These are phyloP conservation scores for Fraxinus pennsylvanica DNA, from an alignment of 257 asterid species.

Conservation along the genomic window DNA sequence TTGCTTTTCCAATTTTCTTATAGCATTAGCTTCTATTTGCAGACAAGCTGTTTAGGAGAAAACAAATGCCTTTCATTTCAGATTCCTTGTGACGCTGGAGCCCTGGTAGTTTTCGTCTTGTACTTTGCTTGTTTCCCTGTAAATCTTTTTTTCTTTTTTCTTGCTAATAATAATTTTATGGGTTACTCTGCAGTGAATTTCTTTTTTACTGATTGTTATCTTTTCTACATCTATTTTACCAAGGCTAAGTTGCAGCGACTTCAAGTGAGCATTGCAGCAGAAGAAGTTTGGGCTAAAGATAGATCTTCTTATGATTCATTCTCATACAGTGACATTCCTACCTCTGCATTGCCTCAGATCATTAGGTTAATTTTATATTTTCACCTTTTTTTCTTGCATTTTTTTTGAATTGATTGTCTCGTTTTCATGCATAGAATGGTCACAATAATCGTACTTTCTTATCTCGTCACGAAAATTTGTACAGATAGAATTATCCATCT, in stretches of 20 bases:
- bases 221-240: conserved; percentile 29
- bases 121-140: conserved; percentile 1
- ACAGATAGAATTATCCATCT: not conserved
- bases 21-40: conserved; percentile 35
- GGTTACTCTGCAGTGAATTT: conserved; percentile 20
- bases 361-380: conserved; percentile 47
- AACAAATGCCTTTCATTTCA: conserved; percentile 72
- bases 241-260: conserved; percentile 64
- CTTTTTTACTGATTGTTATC: conserved; percentile 20
- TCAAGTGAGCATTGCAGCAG: conserved; percentile 75
- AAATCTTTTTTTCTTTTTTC: not conserved
- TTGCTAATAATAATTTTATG: conserved; percentile 18
- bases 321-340: conserved; percentile 65
- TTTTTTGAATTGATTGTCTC: not conserved
- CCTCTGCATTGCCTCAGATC: conserved; percentile 68
- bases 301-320: conserved; percentile 80
- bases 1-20: conserved; percentile 23
- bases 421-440: not conserved
- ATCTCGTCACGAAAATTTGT: not conserved
- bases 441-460: not conserved
- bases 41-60: conserved; percentile 68
- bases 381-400: not conserved
- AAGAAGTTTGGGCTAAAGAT: conserved; percentile 73
- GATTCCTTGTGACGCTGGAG: conserved; percentile 46
- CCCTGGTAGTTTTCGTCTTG: conserved; percentile 41